A percentile compares a stretch with the other conserved stretches of the same genome.
phyloP scores from a whole-genome alignment of 2,329 filamentous ascomycete species.

The Epichloe coenophiala region DNA sequence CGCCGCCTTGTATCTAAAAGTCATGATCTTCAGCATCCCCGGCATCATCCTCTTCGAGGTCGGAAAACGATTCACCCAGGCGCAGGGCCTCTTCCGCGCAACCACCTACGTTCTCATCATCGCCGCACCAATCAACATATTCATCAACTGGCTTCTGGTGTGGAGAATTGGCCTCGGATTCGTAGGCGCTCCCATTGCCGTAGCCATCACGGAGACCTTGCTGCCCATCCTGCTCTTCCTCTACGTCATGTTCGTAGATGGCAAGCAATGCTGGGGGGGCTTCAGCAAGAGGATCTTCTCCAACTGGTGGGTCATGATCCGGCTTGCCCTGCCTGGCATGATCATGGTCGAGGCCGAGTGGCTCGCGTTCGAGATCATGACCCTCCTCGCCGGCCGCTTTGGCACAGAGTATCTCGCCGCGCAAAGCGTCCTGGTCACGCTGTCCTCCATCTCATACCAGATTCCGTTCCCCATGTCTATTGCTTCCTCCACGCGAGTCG shows the following conservation, averaged over 20 bases:
- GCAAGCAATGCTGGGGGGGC: constrained; percentile 78
- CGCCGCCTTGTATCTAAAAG: constrained; percentile 58
- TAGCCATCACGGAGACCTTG: constrained; percentile 64
- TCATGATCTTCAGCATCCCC: constrained; percentile 61
- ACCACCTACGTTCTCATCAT: constrained; percentile 66
- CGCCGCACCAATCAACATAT: constrained; percentile 62
- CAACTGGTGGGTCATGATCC: constrained; percentile 75
- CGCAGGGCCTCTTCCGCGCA: constrained; percentile 67
- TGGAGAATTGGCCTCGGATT: constrained; percentile 60
- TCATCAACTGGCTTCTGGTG: constrained; percentile 68
- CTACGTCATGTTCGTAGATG: constrained; percentile 63
- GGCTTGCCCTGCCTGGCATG: constrained; percentile 75
- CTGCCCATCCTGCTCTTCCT: constrained; percentile 64
- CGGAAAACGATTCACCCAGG: constrained; percentile 70
- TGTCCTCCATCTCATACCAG: constrained; percentile 73
- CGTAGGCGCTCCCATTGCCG: constrained; percentile 68
- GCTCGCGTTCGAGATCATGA: constrained; percentile 84
- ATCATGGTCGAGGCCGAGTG: constrained; percentile 92
- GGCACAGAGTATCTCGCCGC: constrained; percentile 71
- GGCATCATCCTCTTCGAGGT: constrained; percentile 66
- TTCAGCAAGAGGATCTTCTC: constrained; percentile 55
- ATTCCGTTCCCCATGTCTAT: constrained; percentile 87
- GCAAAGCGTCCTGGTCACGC: constrained; percentile 70
- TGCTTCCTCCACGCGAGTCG: constrained; percentile 74
- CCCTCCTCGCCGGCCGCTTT: constrained; percentile 67